Conservation (phyloP, 1,139 yeast species). For the Candida sanyaensis region DNA sequence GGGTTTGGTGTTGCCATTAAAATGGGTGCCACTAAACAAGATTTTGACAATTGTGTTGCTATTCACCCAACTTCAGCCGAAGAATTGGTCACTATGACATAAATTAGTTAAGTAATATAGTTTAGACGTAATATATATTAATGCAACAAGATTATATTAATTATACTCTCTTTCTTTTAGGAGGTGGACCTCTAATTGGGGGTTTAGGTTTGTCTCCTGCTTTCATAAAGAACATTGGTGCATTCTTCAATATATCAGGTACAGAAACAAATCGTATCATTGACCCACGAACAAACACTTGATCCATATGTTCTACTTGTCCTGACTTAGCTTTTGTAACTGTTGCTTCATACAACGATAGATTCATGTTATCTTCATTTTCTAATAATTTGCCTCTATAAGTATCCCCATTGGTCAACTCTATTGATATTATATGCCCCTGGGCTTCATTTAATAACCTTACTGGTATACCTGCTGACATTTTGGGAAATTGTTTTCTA, state of each 20-base stretch:
- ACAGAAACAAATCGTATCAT: conserved; percentile 81
- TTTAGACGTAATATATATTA: background rate
- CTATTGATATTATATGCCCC: conserved; percentile 86
- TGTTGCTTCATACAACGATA: conserved; percentile 80
- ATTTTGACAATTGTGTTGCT: conserved; percentile 94
- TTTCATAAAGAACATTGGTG: conserved; percentile 77
- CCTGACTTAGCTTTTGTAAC: conserved; percentile 73
- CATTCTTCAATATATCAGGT: conserved; percentile 85
- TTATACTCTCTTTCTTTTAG: conserved; percentile 27
- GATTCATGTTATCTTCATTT: conserved; percentile 92
- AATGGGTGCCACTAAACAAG: conserved; percentile 97
- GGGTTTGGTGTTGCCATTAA: conserved; percentile 98
- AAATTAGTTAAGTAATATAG: conserved; percentile 14
- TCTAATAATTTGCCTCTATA: conserved; percentile 85
- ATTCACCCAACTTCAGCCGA: conserved; percentile 99
- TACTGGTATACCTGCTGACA: conserved; percentile 77
- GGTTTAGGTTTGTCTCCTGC: conserved; percentile 70
- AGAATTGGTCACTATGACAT: conserved; percentile 87
- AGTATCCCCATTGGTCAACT: conserved; percentile 81
- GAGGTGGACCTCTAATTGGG: conserved; percentile 66
- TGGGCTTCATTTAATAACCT: conserved; percentile 85
- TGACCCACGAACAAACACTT: conserved; percentile 89
- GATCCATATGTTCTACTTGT: conserved; percentile 72
- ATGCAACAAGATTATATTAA: background rate
- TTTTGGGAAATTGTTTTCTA: conserved; percentile 12